Evolutionary conservation across 768 basidiomycete genomes (phyloP), one percentile per base, ranked within the genome.

Genomic region (Termitomyces heimii): DNA sequence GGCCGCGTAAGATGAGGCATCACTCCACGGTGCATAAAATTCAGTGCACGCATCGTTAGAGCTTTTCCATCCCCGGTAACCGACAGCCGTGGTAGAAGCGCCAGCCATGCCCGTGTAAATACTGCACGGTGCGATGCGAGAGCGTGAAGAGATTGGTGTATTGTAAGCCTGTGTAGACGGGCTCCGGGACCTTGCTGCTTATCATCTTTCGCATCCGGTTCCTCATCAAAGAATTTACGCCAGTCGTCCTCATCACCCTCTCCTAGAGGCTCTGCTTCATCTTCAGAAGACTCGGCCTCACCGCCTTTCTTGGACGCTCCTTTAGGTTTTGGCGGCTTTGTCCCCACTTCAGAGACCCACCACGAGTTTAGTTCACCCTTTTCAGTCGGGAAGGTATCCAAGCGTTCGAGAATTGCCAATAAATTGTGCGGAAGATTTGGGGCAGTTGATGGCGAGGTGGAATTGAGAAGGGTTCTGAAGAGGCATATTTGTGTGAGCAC

Each of bases 221-320:
- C 79, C 18, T 90, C 84, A 40, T 94, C 89, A 61, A 92, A 94
- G 70, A 89, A 94, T 65, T 82, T 88, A 28, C 86, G 80, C 92
- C 92, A 95, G 65, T 94, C 86, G 46, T 82, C 82, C 20, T 81
- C 77, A 16, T 75, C 72, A 16, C 35, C 35, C 22, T 71, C 71
- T 14, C 66, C 70, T 6, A 63, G 63, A 12, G 62, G n/a, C 5
- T 39, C 57, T 44, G 72, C 71, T 48, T 74, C 71, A 16, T 75
- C 77, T 14, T 77, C 75, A 9, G 70, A 70, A 14, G 65, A 67
- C 1, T 69, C 73, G 8, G 49, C 64, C n/a, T 68, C 67, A 3
- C 65, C 62, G 2, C 60, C 66, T 42, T 75, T 70, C 66, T 78
- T 79, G 0, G 69, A 58, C 3, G 71, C 61, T 12, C 59, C 68